Conservation (phyloP, 176 grass and related monocot genomes). For the Musa acuminata region DNA sequence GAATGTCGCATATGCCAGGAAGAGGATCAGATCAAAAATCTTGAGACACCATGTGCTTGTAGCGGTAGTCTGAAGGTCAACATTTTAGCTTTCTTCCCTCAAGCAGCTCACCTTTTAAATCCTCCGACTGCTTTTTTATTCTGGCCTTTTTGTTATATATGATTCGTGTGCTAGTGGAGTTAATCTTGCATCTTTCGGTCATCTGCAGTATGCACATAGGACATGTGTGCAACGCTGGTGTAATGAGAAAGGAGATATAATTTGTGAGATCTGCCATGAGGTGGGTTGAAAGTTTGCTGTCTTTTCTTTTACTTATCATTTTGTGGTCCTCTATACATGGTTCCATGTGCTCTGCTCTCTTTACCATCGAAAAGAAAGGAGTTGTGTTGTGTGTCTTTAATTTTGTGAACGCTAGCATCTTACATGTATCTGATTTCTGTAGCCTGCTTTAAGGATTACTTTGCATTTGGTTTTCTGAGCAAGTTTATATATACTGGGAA, state of each 20-base stretch:
- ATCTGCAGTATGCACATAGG: conserved; percentile 90
- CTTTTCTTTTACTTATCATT: neutral
- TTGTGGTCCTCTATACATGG: neutral
- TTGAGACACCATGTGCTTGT: conserved; percentile 83
- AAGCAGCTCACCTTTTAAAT: neutral
- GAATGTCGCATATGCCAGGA: conserved; percentile 99
- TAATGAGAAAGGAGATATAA: conserved; percentile 97
- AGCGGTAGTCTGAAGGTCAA: conserved; percentile 83
- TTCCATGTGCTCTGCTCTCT: neutral
- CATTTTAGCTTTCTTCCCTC: neutral
- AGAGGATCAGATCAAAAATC: conserved; percentile 69
- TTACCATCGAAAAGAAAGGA: neutral
- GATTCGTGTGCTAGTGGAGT: too few species aligned
- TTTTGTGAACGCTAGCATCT: neutral
- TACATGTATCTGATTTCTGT: neutral
- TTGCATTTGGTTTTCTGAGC: neutral
- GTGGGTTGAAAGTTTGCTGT: conserved; percentile 23
- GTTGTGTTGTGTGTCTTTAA: neutral
- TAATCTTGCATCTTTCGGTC: conserved; percentile 1
- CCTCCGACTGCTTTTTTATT: neutral
- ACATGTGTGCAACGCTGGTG: conserved; percentile 93
- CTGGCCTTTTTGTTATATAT: neutral
- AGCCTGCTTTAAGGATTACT: neutral
- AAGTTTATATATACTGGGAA: neutral
- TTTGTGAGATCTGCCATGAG: conserved; percentile 95